Base-by-base conservation (phyloP, 106 monocot genomes). In the Cymbidium sinense region DNA sequence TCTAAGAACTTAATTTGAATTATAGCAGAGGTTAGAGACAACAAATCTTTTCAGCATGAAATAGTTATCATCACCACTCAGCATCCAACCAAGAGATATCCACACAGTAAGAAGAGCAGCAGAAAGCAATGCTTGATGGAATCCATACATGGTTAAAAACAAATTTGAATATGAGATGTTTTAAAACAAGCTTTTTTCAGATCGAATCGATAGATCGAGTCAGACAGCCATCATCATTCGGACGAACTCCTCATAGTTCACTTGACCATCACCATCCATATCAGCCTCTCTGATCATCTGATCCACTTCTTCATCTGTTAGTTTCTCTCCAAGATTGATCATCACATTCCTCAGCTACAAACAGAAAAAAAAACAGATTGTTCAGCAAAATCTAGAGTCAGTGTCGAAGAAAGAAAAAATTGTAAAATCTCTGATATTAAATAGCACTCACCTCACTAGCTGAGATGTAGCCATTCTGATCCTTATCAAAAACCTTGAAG, bases 221-320 rank as follows among this genome's bases (percentile, higher is more conserved):
- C 77, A 78, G 39, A 64, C 35, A 30, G 83, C 79, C 81, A 86
- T 73, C 89, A 86, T 89, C 83, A 89, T 89, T 20, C 81, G 73
- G 28, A 84, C 86, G 43, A 89, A 89, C 77, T 88, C 88, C 44
- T 88, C 88, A 35, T 82, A 88, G 67, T 88, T 88, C 37, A 88
- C 88, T 43, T 85, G 88, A 1, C 89, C 89, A 64, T 89, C 89
- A n/a, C 89, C 89, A 41, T 86, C 83, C 75, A 84, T 70, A n/a
- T 84, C 83, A 3, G 83, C 83, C 33, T 84, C 83, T 20, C 58
- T 47, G 29, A 84, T 84, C 83, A 84, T 84, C 79, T 79, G 74
- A 44, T 83, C 84, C 29, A 84, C 86, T 58, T 89, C 89, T 41
- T 89, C 89, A 4, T 89, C 86, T 51, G 82, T 75, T 73, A 82